These are phyloP conservation scores for Pythium aquatile DNA, from an alignment of 352 stramenopile genomes.

Conservation along the genomic window DNA sequence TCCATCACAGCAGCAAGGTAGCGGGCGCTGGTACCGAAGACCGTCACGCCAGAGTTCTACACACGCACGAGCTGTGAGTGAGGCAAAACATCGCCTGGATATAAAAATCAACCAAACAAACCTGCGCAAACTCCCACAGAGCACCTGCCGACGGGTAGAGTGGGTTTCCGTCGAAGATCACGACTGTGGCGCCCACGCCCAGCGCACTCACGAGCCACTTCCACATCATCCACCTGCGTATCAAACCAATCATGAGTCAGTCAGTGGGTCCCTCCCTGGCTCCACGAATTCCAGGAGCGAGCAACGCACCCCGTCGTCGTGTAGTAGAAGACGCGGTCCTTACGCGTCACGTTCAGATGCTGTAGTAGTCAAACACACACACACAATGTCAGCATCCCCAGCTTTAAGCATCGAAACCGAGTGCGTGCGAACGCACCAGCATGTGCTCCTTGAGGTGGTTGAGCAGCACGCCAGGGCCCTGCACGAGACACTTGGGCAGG, in stretches of 20 bases:
- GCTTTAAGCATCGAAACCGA: too few species aligned
- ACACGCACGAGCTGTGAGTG: not conserved
- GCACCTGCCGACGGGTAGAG: slow-evolving; percentile 51
- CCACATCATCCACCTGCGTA: slow-evolving; percentile 85
- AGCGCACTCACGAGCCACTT: slow-evolving; percentile 82
- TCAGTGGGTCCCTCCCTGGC: not conserved
- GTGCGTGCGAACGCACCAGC: slow-evolving; percentile 37
- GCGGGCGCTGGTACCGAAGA: slow-evolving; percentile 75
- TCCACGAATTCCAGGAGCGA: not conserved
- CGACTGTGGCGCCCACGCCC: slow-evolving; percentile 63
- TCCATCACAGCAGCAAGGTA: slow-evolving; percentile 79
- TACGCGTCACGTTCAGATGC: slow-evolving; percentile 62
- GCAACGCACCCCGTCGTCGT: slow-evolving; percentile 55
- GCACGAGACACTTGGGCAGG: slow-evolving; percentile 85
- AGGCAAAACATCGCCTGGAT: not conserved
- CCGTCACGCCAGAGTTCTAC: slow-evolving; percentile 52
- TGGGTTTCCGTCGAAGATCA: slow-evolving; percentile 79
- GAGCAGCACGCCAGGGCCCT: slow-evolving; percentile 69
- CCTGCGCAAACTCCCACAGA: slow-evolving; percentile 63
- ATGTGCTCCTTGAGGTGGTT: slow-evolving; percentile 84
- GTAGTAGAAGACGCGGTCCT: slow-evolving; percentile 81
- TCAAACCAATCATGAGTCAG: not conserved
- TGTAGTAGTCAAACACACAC: slow-evolving; percentile 14
- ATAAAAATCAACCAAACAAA: slow-evolving; percentile 10
- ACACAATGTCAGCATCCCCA: not conserved